phyloP scores from a whole-genome alignment of 805 yeast species.

The Zygosaccharomyces kombuchaensis region DNA sequence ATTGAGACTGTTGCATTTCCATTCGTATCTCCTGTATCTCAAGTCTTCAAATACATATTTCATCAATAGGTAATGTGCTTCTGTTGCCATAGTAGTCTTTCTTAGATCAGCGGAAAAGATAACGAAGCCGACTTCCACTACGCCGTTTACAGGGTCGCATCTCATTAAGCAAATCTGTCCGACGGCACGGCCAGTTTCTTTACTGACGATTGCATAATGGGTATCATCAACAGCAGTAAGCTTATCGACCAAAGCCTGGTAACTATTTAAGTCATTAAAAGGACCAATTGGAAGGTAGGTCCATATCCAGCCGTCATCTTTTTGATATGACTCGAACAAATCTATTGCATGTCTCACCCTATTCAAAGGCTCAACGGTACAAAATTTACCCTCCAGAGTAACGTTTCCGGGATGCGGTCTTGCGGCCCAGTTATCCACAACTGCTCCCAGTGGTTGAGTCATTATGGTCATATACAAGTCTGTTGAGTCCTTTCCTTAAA shows the following conservation, averaged over 20 bases:
- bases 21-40: conserved; percentile 33
- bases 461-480: not conserved
- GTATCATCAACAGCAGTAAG: conserved; percentile 3
- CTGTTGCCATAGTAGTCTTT: conserved; percentile 31
- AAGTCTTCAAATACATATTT: conserved; percentile 28
- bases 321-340: conserved; percentile 13
- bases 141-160: conserved; percentile 27
- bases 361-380: conserved; percentile 17
- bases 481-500: too few relatives aligned
- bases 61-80: conserved; percentile 31
- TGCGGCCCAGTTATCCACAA: conserved; percentile 13
- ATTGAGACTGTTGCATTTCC: conserved; percentile 36
- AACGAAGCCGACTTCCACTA: conserved; percentile 31
- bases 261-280: conserved; percentile 6
- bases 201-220: conserved; percentile 25
- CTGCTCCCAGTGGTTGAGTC: conserved; percentile 13
- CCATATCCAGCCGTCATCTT: conserved; percentile 14
- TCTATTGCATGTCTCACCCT: conserved; percentile 14
- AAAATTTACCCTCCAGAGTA: conserved; percentile 14
- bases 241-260: not conserved
- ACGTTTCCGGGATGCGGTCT: conserved; percentile 13
- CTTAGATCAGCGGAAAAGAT: conserved; percentile 19
- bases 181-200: conserved; percentile 19
- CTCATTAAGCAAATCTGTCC: conserved; percentile 29
- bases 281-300: conserved; percentile 21